A percentile compares a stretch with the other conserved stretches of the same genome.
Conservation (phyloP, 345 rosid genomes). For the Citrus cavaleriei region DNA sequence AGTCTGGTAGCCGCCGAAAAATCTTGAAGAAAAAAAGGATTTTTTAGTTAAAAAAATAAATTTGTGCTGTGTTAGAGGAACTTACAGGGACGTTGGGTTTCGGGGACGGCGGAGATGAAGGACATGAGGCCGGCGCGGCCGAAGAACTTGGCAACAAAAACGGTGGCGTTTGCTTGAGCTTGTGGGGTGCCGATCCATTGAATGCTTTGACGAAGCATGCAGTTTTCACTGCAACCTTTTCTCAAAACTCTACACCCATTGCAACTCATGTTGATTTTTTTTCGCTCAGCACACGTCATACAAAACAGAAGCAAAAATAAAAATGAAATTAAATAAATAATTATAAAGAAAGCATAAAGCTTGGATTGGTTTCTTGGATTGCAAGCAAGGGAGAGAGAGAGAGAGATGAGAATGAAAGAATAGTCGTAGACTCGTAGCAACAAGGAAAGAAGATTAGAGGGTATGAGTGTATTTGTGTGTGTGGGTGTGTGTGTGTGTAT, state of each 20-base stretch:
- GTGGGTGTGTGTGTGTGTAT: too few species aligned
- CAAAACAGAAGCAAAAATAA: background rate
- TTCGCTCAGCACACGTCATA: background rate
- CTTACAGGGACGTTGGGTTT: constrained; percentile 58
- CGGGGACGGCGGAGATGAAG: constrained; percentile 67
- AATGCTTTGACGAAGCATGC: constrained; percentile 69
- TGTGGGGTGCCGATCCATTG: constrained; percentile 56
- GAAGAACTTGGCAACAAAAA: constrained; percentile 84
- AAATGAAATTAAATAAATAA: background rate
- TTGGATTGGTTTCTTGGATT: background rate
- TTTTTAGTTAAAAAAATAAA: background rate
- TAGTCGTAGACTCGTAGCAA: background rate
- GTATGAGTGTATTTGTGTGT: background rate
- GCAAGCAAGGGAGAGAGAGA: background rate
- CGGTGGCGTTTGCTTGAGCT: constrained; percentile 83
- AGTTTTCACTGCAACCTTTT: constrained; percentile 77
- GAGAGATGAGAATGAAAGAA: background rate
- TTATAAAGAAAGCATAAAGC: background rate
- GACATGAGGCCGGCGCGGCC: constrained; percentile 91
- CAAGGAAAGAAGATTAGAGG: constrained; percentile 4
- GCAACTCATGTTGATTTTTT: constrained; percentile 55
- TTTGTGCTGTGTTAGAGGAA: background rate
- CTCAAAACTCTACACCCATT: constrained; percentile 84
- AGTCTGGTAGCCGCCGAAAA: too few species aligned
- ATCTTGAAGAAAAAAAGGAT: too few species aligned